Evolutionary conservation across 352 stramenopile species (phyloP), one percentile per base, ranked within the genome.

Genomic region (Phytophthora foliorum): DNA sequence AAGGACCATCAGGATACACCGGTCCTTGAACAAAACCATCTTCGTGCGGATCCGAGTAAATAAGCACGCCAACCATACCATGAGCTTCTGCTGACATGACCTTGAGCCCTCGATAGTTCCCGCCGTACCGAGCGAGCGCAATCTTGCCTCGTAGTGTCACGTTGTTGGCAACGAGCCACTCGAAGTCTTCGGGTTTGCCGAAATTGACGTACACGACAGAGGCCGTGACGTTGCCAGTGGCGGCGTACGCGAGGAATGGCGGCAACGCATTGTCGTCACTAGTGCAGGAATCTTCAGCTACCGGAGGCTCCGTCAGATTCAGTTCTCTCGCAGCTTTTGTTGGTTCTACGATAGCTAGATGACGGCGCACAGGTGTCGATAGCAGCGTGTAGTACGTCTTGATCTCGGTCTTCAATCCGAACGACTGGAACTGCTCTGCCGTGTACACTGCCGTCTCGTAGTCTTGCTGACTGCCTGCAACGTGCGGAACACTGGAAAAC

Each of bases 191-290:
- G 0, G 80, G 89, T 11, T 73, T 76, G 8, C 88, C 91, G 51
- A 92, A 93, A 69, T 97, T 97, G 34, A 77, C 90, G 72, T 95
- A 97, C 39, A 97, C 87, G 3, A 94, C 59, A 0, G 82, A 69
- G 11, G 63, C 74, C 13, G 73, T 84, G 21, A 93, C 77, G 52
- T 90, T 81, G 3, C 89, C 91, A 2, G 82, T 80, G 2, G 84
- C 76, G 4, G 83, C 72, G 68, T 97, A 97, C 5, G 84, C 91
- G 31, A 95, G 66, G 64, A 92, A 97, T 6, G 88, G 81, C 63
- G 77, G 90, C 56, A 82, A 74, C 50, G 72, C 87, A 32, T 77
- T 60, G 67, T 67, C 63, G 59, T 57, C 75, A 68, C 57, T 88
- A 50, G 67, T 81, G 22, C 93, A 83, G 7, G 82, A 57, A 39